phyloP scores from a whole-genome alignment of 192 early-diverging fungal species.

The Coemansia guatemalensis region DNA sequence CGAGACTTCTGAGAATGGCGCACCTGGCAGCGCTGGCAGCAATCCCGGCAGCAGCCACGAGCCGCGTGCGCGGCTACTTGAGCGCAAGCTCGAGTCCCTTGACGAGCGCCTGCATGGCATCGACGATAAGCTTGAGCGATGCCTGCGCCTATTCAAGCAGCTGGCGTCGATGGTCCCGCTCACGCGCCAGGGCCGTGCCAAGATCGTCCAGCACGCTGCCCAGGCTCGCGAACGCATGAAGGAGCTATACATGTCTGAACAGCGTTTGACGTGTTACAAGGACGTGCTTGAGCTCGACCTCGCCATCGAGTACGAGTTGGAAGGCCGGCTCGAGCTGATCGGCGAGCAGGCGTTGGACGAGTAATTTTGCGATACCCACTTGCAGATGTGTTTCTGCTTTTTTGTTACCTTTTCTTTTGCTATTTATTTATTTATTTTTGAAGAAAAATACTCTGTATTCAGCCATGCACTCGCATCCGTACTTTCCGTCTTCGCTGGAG shows the following conservation, averaged over 20 bases:
- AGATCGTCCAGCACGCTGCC: slow-evolving; percentile 55
- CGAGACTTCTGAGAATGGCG: neutral
- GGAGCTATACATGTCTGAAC: slow-evolving; percentile 60
- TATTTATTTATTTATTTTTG: slow-evolving; percentile 9
- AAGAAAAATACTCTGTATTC: neutral
- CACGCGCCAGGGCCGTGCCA: slow-evolving; percentile 63
- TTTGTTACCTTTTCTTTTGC: neutral
- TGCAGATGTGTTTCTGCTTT: neutral
- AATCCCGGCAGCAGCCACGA: slow-evolving; percentile 2
- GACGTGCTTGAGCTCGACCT: slow-evolving; percentile 67
- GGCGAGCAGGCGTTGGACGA: neutral
- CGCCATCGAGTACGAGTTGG: slow-evolving; percentile 53
- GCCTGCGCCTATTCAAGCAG: slow-evolving; percentile 63
- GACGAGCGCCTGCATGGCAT: slow-evolving; percentile 55
- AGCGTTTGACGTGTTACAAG: slow-evolving; percentile 69
- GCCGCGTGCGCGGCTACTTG: slow-evolving; percentile 40
- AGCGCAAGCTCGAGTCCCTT: slow-evolving; percentile 51
- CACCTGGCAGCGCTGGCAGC: neutral
- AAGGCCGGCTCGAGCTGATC: neutral
- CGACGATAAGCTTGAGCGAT: slow-evolving; percentile 54
- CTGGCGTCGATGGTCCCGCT: slow-evolving; percentile 69
- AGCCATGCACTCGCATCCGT: slow-evolving; percentile 25
- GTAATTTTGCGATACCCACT: neutral
- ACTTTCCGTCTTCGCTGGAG: slow-evolving; percentile 35
- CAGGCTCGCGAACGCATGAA: slow-evolving; percentile 53